Base-by-base conservation (phyloP, 2,329 filamentous ascomycete species). In the Bipolaris bicolor region DNA sequence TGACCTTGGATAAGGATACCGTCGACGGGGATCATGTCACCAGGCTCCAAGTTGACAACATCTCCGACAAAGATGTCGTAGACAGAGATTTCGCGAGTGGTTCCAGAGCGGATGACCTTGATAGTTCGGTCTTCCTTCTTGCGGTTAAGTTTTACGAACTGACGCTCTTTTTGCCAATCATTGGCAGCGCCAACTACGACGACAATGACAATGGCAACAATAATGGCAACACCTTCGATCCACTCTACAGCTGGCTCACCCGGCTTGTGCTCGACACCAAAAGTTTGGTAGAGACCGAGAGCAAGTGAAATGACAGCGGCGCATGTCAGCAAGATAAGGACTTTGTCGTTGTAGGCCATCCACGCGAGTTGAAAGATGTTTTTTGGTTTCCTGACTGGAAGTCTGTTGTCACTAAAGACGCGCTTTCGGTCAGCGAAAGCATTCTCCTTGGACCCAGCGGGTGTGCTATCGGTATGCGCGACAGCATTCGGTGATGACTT, bases 281-380 rank as follows among this genome's bases (percentile, higher is more conserved):
- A 82, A 1, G 88, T 87, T 68, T 92, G 88, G 66, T 91, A 92
- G 1, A 92, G 84, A 44, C 90, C 90, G 39, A 93, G 84, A 0
- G 86, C 87, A 24, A 93, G 80, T 1, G 90, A 92, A 34, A 93
- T 86, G n/a, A 85, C 80, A 1, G 90, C 90, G 7, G 90, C 89
- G 18, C 87, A 81, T 1, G 79, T 70, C 49, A 70, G 44, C 29
- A 70, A 54, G 10, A 70, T 58, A 76, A 92, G 79, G 10, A 93
- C 86, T 68, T 92, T 93, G 76, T 93, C 90, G 70, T 92, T 92
- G 77, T 91, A 91, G 1, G 90, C 89, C 67, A 91, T 89, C 90
- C 90, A 93, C 61, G 91, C 89, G 40, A 92, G 78, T 68, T 88
- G 81, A 58, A 89, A 80, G 49, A 92, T 86, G 37, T 81, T 87